Conservation (phyloP, 331 rosid genomes). For the Arachis monticola region DNA sequence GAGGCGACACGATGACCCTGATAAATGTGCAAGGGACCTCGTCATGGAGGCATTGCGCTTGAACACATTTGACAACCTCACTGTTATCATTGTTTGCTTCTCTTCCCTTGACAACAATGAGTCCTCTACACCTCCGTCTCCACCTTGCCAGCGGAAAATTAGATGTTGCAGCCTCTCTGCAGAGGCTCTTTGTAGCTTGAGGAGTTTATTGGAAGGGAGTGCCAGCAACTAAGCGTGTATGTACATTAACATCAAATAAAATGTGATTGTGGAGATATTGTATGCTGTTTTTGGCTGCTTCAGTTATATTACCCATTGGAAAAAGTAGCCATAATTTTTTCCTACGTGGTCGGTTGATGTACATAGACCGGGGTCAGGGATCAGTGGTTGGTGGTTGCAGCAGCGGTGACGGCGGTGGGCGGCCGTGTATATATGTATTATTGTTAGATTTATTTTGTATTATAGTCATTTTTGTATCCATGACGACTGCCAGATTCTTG, state of each 20-base stretch:
- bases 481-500: constrained; percentile 35
- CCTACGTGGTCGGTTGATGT: constrained; percentile 50
- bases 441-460: constrained; percentile 38
- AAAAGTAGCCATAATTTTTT: constrained; percentile 68
- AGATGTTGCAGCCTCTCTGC: constrained; percentile 91
- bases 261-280: constrained; percentile 19
- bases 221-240: constrained; percentile 57
- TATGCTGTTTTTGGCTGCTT: constrained; percentile 64
- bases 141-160: constrained; percentile 57
- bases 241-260: constrained; percentile 28
- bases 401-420: neutral
- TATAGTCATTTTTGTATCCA: constrained; percentile 37
- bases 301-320: constrained; percentile 48
- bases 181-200: constrained; percentile 88
- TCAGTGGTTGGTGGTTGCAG: constrained; percentile 35
- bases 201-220: constrained; percentile 76
- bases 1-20: constrained; percentile 78
- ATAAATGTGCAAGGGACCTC: constrained; percentile 83
- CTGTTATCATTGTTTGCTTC: constrained; percentile 78
- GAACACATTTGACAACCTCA: constrained; percentile 82
- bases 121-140: constrained; percentile 43
- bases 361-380: constrained; percentile 34
- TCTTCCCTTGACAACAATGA: constrained; percentile 57
- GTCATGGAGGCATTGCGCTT: constrained; percentile 83
- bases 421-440: constrained; percentile 49